Evolutionary conservation across 768 basidiomycete genomes (phyloP).

Genomic region (Fomitopsis serialis): DNA sequence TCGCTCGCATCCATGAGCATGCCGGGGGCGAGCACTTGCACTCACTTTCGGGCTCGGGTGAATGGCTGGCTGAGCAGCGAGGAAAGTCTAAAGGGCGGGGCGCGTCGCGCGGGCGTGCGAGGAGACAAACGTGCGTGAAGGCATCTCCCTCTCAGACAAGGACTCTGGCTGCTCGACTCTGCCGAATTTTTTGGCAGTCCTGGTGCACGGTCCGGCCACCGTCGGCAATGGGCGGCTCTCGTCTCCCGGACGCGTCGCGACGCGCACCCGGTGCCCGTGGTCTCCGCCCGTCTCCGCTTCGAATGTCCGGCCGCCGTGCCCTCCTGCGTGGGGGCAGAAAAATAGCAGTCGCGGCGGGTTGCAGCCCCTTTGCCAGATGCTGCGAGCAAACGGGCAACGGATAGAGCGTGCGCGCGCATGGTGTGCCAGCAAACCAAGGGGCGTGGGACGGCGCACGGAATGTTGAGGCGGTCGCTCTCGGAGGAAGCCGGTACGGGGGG

Average conservation of each 20-base stretch:
- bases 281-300: neutral
- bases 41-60: neutral
- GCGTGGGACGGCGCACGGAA: neutral
- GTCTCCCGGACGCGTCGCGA: constrained; percentile 1
- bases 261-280: constrained; percentile 1
- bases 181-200: neutral
- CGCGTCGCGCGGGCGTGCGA: neutral
- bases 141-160: neutral
- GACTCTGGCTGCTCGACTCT: neutral
- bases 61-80: neutral
- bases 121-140: constrained; percentile 2
- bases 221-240: neutral
- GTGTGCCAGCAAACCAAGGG: neutral
- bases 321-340: too few relatives aligned
- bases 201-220: constrained; percentile 2
- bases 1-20: neutral
- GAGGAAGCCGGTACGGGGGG: constrained; percentile 21
- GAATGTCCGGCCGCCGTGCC: neutral
- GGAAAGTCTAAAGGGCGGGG: neutral
- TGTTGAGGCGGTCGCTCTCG: constrained; percentile 7
- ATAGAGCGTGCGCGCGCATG: neutral
- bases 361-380: too few relatives aligned
- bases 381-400: neutral
- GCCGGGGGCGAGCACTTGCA: neutral
- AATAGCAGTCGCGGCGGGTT: too few relatives aligned